Evolutionary conservation across 2,329 filamentous ascomycete genomes (phyloP).

Genomic region (Lachnellula arida): DNA sequence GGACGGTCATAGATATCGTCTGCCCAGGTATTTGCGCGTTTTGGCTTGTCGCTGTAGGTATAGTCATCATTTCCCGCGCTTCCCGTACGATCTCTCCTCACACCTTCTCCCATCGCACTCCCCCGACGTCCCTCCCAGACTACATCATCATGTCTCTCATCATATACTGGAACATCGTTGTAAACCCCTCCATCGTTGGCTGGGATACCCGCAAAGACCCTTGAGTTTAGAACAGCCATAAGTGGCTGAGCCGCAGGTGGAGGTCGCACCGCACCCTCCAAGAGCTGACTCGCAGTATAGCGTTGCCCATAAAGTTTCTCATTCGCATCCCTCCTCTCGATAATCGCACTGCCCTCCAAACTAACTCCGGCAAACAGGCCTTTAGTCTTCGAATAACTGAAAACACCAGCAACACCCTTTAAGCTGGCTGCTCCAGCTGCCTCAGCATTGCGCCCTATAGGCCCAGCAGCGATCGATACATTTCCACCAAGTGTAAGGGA

Average conservation of each 20-base stretch:
- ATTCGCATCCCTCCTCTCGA: constrained; percentile 94
- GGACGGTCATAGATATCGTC: constrained; percentile 68
- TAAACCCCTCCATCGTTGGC: constrained; percentile 66
- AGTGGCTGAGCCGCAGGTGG: constrained; percentile 81
- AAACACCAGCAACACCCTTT: constrained; percentile 84
- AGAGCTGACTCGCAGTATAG: constrained; percentile 74
- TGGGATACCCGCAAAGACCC: constrained; percentile 69
- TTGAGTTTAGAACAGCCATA: constrained; percentile 78
- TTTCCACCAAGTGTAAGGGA: constrained; percentile 93
- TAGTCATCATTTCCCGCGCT: constrained; percentile 40
- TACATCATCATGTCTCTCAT: constrained; percentile 74
- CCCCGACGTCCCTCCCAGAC: constrained; percentile 77
- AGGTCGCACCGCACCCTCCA: constrained; percentile 71
- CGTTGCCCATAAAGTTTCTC: constrained; percentile 88
- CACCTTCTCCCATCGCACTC: constrained; percentile 64
- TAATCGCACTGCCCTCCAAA: constrained; percentile 85
- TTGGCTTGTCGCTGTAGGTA: constrained; percentile 51
- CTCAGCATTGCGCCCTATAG: constrained; percentile 90
- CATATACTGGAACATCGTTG: constrained; percentile 90
- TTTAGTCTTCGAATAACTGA: constrained; percentile 97
- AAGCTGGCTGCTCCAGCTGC: constrained; percentile 90
- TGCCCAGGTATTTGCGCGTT: constrained; percentile 66
- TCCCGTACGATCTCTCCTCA: constrained; percentile 46
- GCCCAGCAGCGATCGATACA: constrained; percentile 90
- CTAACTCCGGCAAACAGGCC: constrained; percentile 94